Evolutionary conservation across 192 early-diverging fungal genomes (phyloP), one percentile per base, ranked within the genome.

Genomic region (Dissophora ornata): DNA sequence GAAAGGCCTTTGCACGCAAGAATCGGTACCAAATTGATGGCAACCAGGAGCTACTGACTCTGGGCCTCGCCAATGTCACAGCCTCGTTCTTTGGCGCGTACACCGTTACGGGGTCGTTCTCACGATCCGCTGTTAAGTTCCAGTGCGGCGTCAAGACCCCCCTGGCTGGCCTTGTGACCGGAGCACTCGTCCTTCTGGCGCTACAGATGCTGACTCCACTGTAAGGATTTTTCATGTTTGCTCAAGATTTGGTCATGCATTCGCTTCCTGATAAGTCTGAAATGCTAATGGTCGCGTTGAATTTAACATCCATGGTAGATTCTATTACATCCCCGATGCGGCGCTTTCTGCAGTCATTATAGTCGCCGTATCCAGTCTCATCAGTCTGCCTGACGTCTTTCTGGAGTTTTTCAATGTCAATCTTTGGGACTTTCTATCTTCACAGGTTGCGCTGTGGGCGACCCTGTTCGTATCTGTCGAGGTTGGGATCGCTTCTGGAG

Each of bases 81-180:
- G 93, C 89, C 6, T 89, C 91, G 12, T 95, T 96, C 79, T 91
- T 98, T 71, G 85, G 89, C 25, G 91, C 86, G 1, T 95, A 91
- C 80, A 91, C 95, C 8, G 85, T 91, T 0, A 95, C 96, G 5
- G 96, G 95, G 45, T 94, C 93, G 10, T 96, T 98, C 80, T 95
- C 94, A 19, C 89, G 96, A 45, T 91, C 92, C 0, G 94, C 95
- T 29, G 88, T 98, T 74, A 96, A 94, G 80, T 84, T 91, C 46
- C 87, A 89, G 62, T 92, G 93, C 6, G 95, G 95, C 7, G 90
- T 91, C 28, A 83, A 90, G 38, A 91, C 92, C 15, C 94, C 94
- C 8, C 61, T 93, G 3, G 88, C 91, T 8, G 90, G 88, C 25
- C 62, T 94, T 41, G 83, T 95, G 80, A 92, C 92, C 4, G 91